Percentiles rank a stretch among this genome's conserved stretches.
Evolutionary conservation across 148 eudicot species (phyloP).

Genomic region (Nepenthes mirabilis): DNA sequence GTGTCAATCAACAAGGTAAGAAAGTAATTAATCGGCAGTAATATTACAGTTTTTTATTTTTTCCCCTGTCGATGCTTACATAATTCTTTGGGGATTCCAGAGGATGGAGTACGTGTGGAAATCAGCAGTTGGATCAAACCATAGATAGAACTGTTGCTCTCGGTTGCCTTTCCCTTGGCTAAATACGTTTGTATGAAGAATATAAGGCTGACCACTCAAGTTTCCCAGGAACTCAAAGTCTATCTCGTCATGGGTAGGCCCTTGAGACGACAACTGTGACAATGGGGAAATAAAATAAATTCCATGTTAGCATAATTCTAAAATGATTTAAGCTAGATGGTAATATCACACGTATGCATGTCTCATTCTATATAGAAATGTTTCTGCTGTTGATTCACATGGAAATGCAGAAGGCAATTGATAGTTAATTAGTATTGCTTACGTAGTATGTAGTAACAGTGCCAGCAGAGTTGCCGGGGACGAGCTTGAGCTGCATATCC

Average conservation of each 20-base stretch:
- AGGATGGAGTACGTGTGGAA: too few relatives aligned
- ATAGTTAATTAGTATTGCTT: background rate
- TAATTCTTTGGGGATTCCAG: constrained; percentile 9
- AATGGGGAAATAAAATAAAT: too few relatives aligned
- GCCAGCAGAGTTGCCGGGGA: background rate
- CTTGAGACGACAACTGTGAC: constrained; percentile 3
- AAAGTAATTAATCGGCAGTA: background rate
- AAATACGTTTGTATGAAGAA: constrained; percentile 7
- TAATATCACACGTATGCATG: too few relatives aligned
- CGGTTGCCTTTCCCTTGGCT: constrained; percentile 5
- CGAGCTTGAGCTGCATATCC: background rate
- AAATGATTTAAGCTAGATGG: too few relatives aligned
- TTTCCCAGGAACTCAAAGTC: constrained; percentile 8
- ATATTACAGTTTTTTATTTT: background rate
- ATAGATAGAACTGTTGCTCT: too few relatives aligned
- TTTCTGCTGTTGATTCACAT: background rate
- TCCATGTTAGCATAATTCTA: too few relatives aligned
- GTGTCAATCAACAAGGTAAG: background rate
- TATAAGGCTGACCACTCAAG: constrained; percentile 5
- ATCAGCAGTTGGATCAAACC: too few relatives aligned
- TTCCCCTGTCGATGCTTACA: background rate
- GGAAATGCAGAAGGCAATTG: background rate
- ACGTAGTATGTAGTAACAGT: background rate
- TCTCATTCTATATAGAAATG: too few relatives aligned
- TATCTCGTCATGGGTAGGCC: constrained; percentile 8